These are phyloP conservation scores for Thyridium curvatum DNA, from an alignment of 2,329 filamentous ascomycete genomes.

Conservation along the genomic window DNA sequence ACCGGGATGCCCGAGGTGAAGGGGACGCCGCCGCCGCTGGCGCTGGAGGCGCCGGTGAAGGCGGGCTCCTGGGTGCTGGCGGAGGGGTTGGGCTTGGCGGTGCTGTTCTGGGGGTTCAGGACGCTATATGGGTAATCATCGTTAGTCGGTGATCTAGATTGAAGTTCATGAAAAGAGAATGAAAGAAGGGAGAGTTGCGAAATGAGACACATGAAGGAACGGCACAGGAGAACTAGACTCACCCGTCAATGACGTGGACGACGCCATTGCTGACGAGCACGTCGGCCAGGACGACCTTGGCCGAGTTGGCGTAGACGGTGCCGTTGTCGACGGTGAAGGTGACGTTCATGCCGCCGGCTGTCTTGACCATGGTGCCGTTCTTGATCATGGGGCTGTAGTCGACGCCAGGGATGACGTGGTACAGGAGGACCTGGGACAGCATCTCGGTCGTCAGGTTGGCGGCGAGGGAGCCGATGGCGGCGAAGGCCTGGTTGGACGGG, in stretches of 20 bases:
- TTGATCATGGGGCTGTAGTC: slow-evolving; percentile 38
- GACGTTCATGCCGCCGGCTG: slow-evolving; percentile 40
- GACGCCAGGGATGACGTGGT: slow-evolving; percentile 57
- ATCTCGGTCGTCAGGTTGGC: slow-evolving; percentile 37
- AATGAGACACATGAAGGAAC: background rate
- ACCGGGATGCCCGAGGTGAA: slow-evolving; percentile 49
- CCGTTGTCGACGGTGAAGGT: slow-evolving; percentile 35
- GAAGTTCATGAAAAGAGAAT: background rate
- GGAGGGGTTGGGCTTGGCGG: slow-evolving; percentile 31
- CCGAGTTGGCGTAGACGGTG: slow-evolving; percentile 40
- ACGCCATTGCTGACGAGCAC: slow-evolving; percentile 50
- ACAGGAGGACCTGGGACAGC: slow-evolving; percentile 48
- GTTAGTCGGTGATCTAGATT: background rate
- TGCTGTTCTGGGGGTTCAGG: slow-evolving; percentile 47
- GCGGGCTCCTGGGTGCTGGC: slow-evolving; percentile 41
- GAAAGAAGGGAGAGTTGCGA: background rate
- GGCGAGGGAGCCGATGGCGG: slow-evolving; percentile 45
- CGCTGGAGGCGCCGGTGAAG: slow-evolving; percentile 46
- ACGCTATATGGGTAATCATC: no score
- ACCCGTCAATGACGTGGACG: slow-evolving; percentile 52
- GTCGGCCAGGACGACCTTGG: slow-evolving; percentile 40
- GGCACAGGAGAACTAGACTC: slow-evolving; percentile 20
- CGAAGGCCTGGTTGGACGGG: slow-evolving; percentile 55
- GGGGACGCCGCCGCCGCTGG: slow-evolving; percentile 32
- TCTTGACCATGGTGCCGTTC: slow-evolving; percentile 17